Percentiles rank a stretch among this genome's conserved stretches.
Conservation (phyloP, 2,329 filamentous ascomycete genomes). For the Colletotrichum musae region DNA sequence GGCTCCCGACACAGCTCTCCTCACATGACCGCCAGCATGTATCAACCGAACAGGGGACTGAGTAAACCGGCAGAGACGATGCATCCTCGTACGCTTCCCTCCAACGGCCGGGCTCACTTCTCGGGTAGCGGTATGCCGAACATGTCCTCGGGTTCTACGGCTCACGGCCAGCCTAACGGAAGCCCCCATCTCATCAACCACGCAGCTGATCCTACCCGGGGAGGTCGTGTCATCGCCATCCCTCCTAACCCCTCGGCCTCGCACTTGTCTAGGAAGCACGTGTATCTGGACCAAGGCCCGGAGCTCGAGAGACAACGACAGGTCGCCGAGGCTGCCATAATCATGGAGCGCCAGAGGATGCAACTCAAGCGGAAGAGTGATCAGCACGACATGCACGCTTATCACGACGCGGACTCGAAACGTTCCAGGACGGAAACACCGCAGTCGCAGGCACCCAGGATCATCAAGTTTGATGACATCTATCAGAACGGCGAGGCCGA, state of each 20-base stretch:
- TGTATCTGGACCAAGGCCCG: not conserved
- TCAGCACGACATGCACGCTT: not conserved
- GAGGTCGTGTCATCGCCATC: slow-evolving; percentile 3
- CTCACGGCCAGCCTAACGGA: not conserved
- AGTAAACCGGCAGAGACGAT: slow-evolving; percentile 1
- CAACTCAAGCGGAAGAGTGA: slow-evolving; percentile 32
- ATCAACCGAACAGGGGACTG: slow-evolving; percentile 4
- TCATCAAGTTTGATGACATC: slow-evolving; percentile 42
- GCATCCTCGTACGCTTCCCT: slow-evolving; percentile 20
- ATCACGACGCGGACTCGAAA: slow-evolving; percentile 13
- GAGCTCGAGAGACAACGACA: slow-evolving; percentile 8
- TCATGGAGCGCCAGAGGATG: slow-evolving; percentile 1
- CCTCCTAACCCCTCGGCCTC: not conserved
- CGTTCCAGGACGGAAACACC: slow-evolving; percentile 15
- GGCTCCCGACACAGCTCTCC: slow-evolving; percentile 15
- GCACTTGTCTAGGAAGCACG: not conserved
- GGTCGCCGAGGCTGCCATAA: not conserved
- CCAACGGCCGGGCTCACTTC: slow-evolving; percentile 16
- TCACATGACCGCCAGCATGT: slow-evolving; percentile 6
- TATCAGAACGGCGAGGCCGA: slow-evolving; percentile 42
- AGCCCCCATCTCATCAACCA: slow-evolving; percentile 7
- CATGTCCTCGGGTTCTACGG: not conserved
- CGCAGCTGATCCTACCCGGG: not conserved
- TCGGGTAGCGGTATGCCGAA: slow-evolving; percentile 18
- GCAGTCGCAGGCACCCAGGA: slow-evolving; percentile 29